Percentiles rank a stretch among this genome's conserved stretches.
Evolutionary conservation across 2,329 filamentous ascomycete species (phyloP).

Genomic region (Dactylellina sp.): DNA sequence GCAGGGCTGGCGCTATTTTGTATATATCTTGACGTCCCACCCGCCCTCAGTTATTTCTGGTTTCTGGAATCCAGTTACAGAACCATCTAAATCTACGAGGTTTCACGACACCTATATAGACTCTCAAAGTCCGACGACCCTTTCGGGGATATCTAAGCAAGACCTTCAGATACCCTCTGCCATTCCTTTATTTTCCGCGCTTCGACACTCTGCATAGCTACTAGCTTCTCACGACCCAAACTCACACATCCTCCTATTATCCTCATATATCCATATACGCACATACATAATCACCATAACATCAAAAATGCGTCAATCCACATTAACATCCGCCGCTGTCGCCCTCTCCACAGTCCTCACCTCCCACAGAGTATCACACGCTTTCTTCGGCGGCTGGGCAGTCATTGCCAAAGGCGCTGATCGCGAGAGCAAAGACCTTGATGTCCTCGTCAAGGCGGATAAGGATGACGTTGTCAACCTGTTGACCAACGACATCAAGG

Average conservation of each 20-base stretch:
- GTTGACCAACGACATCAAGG: conserved; percentile 57
- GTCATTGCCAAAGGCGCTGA: conserved; percentile 59
- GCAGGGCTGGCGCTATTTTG: conserved; percentile 13
- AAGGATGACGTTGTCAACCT: conserved; percentile 59
- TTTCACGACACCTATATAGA: conserved; percentile 49
- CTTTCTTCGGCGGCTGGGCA: conserved; percentile 61
- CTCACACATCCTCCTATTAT: not conserved
- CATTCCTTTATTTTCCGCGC: conserved; percentile 4
- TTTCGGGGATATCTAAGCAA: conserved; percentile 34
- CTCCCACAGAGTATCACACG: conserved; percentile 60
- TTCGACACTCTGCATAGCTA: not conserved
- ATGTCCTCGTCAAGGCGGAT: conserved; percentile 60
- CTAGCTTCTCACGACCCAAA: not conserved
- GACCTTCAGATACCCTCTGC: conserved; percentile 29
- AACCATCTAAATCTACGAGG: conserved; percentile 39
- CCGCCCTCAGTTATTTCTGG: conserved; percentile 47
- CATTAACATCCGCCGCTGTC: conserved; percentile 60
- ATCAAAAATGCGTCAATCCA: conserved; percentile 61
- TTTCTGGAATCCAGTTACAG: conserved; percentile 44
- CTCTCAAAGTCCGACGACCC: conserved; percentile 10
- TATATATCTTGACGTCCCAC: conserved; percentile 56
- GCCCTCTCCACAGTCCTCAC: conserved; percentile 60
- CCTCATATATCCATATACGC: conserved; percentile 11
- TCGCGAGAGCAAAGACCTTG: conserved; percentile 61
- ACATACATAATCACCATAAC: conserved; percentile 16